Conservation (phyloP, 106 monocot species). For the Phalaenopsis aphrodite region DNA sequence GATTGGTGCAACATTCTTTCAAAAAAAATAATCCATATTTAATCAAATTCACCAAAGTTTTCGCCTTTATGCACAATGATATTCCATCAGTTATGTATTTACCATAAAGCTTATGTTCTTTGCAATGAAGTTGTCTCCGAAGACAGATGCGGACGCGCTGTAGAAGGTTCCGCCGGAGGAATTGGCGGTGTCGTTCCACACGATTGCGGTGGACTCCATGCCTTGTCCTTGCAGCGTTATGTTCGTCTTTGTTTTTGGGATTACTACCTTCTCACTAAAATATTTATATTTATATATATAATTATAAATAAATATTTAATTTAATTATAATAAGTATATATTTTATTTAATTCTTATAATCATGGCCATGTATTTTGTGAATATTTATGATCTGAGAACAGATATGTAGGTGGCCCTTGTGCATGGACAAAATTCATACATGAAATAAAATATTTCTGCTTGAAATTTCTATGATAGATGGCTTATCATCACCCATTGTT, state of each 20-base stretch:
- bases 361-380: too few species aligned
- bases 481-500: too few species aligned
- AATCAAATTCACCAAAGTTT: too few species aligned
- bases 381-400: too few species aligned
- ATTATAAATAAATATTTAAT: too few species aligned
- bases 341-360: too few species aligned
- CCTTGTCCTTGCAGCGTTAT: constrained; percentile 93
- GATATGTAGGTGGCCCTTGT: too few species aligned
- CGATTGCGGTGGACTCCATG: constrained; percentile 46
- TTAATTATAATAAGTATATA: too few species aligned
- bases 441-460: too few species aligned
- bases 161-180: constrained; percentile 67
- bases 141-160: constrained; percentile 56
- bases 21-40: not conserved
- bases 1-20: constrained; percentile 83
- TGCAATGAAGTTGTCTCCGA: constrained; percentile 54
- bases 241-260: constrained; percentile 57
- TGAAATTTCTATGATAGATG: too few species aligned
- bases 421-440: too few species aligned
- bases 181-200: constrained; percentile 89
- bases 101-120: constrained; percentile 99
- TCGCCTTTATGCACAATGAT: not conserved
- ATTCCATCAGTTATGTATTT: constrained; percentile 1
- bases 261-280: constrained; percentile 64
- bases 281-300: too few species aligned